Base-by-base conservation (phyloP, 23 red algal species). In the Pyropia yezoensis region DNA sequence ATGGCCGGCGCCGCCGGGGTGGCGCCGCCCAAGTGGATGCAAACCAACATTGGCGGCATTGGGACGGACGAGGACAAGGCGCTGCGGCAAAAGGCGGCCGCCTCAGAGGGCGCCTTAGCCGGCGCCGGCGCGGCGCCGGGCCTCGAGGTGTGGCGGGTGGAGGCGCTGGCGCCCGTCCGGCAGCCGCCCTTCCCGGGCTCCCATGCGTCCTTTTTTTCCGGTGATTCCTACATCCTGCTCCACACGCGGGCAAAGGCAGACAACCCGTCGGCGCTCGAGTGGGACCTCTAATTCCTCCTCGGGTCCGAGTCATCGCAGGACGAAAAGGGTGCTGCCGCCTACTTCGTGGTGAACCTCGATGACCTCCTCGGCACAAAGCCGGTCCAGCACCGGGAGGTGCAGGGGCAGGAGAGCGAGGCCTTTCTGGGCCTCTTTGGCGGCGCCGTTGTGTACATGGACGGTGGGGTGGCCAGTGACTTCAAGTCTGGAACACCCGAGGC, bases 81-180 rank as follows among this genome's bases (percentile, higher is more conserved):
- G 19, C 47, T 89, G 20, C 85, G 85, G 22, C 64, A 89, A 49
- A 23, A 32, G 24, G 85, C 85, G 18, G 85, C 85, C 2, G 75
- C 58, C 51, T 81, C 85, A 2, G 85, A 89, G 67, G 28, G 14
- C 13, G 61, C 69, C 28, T 89, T 89, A 53, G 47, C 63, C 15
- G 85, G 75, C 53, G 85, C 75, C 7, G 85, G 85, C 28, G 13
- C 49, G 4, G 1, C 27, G 20, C 85, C 76, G 11, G 85, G 85
- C 17, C 25, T 89, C n/a, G 85, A 89, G 59, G 78, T 89, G 23
- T 89, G 85, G 85, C 85, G 85, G 21, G 69, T 89, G 3, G 85
- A 89, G 49, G 78, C 78, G 75, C 73, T 89, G 33, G 22, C 27
- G n/a, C 85, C 85, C n/a, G 50, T 74, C 25, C 52, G 64, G 7